Base-by-base conservation (phyloP, 768 basidiomycete genomes). In the Lactarius indigo region DNA sequence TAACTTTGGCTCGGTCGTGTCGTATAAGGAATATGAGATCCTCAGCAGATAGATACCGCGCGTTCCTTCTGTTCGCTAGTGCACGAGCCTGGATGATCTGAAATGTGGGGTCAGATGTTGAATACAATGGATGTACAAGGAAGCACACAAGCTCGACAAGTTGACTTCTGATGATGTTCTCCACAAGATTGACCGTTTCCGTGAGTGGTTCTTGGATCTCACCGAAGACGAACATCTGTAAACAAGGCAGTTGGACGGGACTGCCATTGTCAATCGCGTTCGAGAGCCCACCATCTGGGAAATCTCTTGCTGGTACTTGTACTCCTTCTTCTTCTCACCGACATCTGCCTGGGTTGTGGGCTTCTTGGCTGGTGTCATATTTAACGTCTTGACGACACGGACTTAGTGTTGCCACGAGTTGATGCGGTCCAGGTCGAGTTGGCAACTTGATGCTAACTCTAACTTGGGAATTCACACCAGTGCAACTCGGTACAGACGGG, bases 11-110 rank as follows among this genome's bases (percentile, higher is more conserved):
- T 69, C 92, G 81, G 78, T 98, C 96, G 72, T 96, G 90, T 6
- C 96, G 88, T 73, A 98, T 94, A 73, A 97, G 88, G 71, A 97
- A 98, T 70, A 98, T 94, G 63, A 98, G 88, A 76, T 98, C 96
- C 76, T 98, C 96, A 0, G 94, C 90, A 2, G 91, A 87, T 44
- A 96, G 83, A 70, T 89, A 93, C 26, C 94, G 89, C 7, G 92
- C 91, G 0, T 90, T 89, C 8, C 96, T 87, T 39, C 91, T 86
- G 58, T 82, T 87, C 0, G 96, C 92, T 5, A 95, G 82, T 1
- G 85, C 86, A 20, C 94, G 88, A 3, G 96, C 94, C 80, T 96
- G 94, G 0, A 94, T 82, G 69, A 97, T 93, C 96, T 93, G 66
- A 59, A 59, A 66, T 28, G 52, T 76, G 64, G 23, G 18, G 20